phyloP scores from a whole-genome alignment of 2,329 filamentous ascomycete species.

The Aspergillus tanneri region DNA sequence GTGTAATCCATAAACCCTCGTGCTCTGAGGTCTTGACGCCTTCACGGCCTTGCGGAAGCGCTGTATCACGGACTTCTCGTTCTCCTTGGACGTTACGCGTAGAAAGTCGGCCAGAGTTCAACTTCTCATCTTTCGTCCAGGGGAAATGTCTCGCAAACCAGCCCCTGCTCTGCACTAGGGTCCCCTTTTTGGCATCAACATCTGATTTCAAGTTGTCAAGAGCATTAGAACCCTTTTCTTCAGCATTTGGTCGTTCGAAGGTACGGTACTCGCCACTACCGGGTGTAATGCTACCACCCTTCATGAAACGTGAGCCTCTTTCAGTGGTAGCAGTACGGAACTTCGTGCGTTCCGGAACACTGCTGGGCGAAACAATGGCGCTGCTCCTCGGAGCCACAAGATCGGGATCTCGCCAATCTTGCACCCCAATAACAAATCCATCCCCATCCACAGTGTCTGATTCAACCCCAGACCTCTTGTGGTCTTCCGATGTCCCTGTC shows the following conservation, averaged over 20 bases:
- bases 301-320: constrained; percentile 39
- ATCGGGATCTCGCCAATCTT: constrained; percentile 82
- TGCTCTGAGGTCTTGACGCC: constrained; percentile 50
- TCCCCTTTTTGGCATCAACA: constrained; percentile 10
- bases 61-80: constrained; percentile 14
- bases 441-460: constrained; percentile 49
- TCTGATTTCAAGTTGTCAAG: constrained; percentile 11
- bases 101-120: constrained; percentile 15
- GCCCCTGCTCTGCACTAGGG: constrained; percentile 18
- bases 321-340: constrained; percentile 28
- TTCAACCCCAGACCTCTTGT: constrained; percentile 25
- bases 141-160: constrained; percentile 40
- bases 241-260: constrained; percentile 35
- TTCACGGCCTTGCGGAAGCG: constrained; percentile 16
- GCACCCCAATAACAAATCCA: constrained; percentile 76
- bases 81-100: constrained; percentile 19
- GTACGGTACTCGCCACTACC: constrained; percentile 69
- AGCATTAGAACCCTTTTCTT: constrained; percentile 15
- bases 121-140: constrained; percentile 24
- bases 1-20: constrained; percentile 92
- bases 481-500: constrained; percentile 14
- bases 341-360: constrained; percentile 28
- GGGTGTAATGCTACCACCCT: constrained; percentile 68
- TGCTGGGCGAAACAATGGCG: constrained; percentile 24
- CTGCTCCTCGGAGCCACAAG: constrained; percentile 53